Evolutionary conservation across 2,329 filamentous ascomycete genomes (phyloP).

Genomic region (Pseudogymnoascus sp.): DNA sequence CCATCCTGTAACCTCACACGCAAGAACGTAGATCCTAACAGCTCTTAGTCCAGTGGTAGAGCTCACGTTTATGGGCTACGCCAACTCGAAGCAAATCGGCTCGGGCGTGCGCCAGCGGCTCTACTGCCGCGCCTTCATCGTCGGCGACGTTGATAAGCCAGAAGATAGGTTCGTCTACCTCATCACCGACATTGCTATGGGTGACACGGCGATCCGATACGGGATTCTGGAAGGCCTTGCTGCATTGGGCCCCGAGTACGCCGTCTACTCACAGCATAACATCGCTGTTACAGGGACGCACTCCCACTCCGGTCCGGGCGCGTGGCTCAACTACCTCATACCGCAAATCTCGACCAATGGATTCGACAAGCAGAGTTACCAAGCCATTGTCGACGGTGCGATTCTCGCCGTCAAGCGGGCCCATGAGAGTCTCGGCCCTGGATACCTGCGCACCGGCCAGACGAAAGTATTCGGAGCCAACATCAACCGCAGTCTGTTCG

Average conservation of each 20-base stretch:
- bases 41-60: slow-evolving; percentile 67
- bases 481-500: slow-evolving; percentile 80
- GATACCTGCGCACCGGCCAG: slow-evolving; percentile 61
- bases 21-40: background rate
- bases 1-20: background rate
- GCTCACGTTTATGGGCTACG: slow-evolving; percentile 87
- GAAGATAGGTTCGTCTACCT: slow-evolving; percentile 76
- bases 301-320: slow-evolving; percentile 83
- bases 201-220: slow-evolving; percentile 79
- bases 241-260: slow-evolving; percentile 61
- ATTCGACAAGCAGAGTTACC: slow-evolving; percentile 79
- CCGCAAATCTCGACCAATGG: slow-evolving; percentile 85
- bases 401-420: slow-evolving; percentile 74
- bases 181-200: slow-evolving; percentile 77
- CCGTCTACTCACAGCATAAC: slow-evolving; percentile 69
- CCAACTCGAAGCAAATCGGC: slow-evolving; percentile 72
- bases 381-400: slow-evolving; percentile 80
- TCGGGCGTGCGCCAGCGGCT: slow-evolving; percentile 79
- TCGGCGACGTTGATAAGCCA: slow-evolving; percentile 58
- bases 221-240: slow-evolving; percentile 74
- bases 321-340: slow-evolving; percentile 89
- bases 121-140: slow-evolving; percentile 82
- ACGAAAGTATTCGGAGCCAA: slow-evolving; percentile 67
- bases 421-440: slow-evolving; percentile 58
- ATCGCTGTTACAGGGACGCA: slow-evolving; percentile 88